Percentiles rank a stretch among this genome's conserved stretches.
phyloP scores from a whole-genome alignment of 208 protist species.

The Trypanosoma vivax region DNA sequence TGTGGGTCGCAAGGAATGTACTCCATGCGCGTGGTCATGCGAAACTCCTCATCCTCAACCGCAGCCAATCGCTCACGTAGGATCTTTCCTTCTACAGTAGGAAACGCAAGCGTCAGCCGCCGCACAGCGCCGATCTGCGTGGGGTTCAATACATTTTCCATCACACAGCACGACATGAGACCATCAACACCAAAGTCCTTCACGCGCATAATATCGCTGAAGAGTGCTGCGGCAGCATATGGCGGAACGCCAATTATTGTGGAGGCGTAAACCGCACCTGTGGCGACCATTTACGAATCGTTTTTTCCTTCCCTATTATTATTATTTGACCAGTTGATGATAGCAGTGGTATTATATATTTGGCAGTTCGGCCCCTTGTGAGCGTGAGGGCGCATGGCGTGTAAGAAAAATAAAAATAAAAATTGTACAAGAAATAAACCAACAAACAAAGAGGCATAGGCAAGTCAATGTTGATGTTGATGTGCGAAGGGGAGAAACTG shows the following conservation, averaged over 20 bases:
- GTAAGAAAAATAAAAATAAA: too few relatives aligned
- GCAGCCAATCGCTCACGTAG: slow-evolving; percentile 31
- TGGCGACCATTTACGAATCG: slow-evolving; percentile 7
- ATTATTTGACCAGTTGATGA: too few relatives aligned
- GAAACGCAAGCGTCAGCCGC: slow-evolving; percentile 25
- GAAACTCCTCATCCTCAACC: slow-evolving; percentile 5
- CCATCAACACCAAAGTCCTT: slow-evolving; percentile 26
- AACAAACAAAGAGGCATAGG: too few relatives aligned
- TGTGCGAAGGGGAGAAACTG: too few relatives aligned
- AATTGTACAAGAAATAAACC: too few relatives aligned
- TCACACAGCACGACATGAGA: slow-evolving; percentile 31
- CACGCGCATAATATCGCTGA: slow-evolving; percentile 29
- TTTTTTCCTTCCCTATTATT: too few relatives aligned
- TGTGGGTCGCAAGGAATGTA: slow-evolving; percentile 26
- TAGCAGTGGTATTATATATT: too few relatives aligned
- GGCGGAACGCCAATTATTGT: slow-evolving; percentile 37
- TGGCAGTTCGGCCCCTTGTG: too few relatives aligned
- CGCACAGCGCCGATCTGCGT: slow-evolving; percentile 22
- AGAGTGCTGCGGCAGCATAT: slow-evolving; percentile 14
- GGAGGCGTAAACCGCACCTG: slow-evolving; percentile 17
- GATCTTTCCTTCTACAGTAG: slow-evolving; percentile 22
- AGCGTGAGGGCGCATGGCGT: too few relatives aligned
- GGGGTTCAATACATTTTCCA: slow-evolving; percentile 25
- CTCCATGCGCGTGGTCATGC: slow-evolving; percentile 19
- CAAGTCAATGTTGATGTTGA: too few relatives aligned